Evolutionary conservation across 2,329 filamentous ascomycete species (phyloP), one percentile per base, ranked within the genome.

Genomic region (Penicillium decumbens): DNA sequence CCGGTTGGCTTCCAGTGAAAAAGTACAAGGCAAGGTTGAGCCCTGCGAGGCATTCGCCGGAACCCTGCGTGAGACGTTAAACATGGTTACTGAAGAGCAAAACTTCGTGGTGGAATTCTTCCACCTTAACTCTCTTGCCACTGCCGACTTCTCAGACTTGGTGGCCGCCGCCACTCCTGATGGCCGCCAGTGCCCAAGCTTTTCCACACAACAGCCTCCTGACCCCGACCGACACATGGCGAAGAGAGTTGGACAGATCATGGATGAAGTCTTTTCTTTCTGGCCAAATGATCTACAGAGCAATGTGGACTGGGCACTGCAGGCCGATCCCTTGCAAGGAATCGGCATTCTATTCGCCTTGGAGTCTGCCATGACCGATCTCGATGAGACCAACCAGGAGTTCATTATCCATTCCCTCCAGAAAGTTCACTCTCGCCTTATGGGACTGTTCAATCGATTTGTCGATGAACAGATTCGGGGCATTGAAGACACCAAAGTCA

Each of bases 71-170:
- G 89, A 96, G 62, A 81, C 93, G 56, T 74, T 91, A 39, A 88
- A 87, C 5, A 78, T 95, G 48, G 84, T 96, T 50, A 85, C 89
- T 59, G 91, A 92, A 68, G 93, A 98, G 71, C 92, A 98, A 68
- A 97, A 96, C 66, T 98, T 97, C 65, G 78, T 96, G 42, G 84
- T 95, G n/a, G 89, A 95, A 60, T 93, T 96, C 69, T 97, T 97
- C 79, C 92, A 97, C 61, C 83, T 93, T 24, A 88, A 87, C n/a
- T 95, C 89, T 1, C 77, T 92, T 25, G 85, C 90, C 61, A 85
- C 83, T 30, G 72, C 81, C 13, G 91, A 96, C 65, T 97, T 96
- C 65, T 79, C 87, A 1, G 93, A 97, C 57, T 80, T 85, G 2
- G 85, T 96, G 15, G 77, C 80, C 18, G 78, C 80, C 2, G 77